These are phyloP conservation scores for Colletotrichum lindemuthianum DNA, from an alignment of 2,329 filamentous ascomycete genomes.

Conservation along the genomic window DNA sequence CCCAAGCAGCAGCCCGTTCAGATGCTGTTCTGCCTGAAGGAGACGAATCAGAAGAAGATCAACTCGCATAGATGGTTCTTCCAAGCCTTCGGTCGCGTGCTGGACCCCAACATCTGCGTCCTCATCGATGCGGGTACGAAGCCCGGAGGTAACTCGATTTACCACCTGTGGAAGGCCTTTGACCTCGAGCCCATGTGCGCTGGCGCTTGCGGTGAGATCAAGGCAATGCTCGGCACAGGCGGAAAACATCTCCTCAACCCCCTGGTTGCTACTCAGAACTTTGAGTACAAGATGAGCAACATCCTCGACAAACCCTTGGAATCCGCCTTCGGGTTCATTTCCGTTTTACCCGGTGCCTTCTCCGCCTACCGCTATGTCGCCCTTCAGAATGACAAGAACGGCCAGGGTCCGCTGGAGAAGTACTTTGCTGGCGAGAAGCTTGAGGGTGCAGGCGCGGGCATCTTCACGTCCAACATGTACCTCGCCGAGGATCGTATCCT, in stretches of 20 bases:
- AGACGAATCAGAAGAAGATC: constrained; percentile 99
- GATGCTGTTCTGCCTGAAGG: constrained; percentile 97
- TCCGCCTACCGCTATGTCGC: constrained; percentile 97
- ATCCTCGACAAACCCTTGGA: constrained; percentile 98
- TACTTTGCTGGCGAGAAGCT: constrained; percentile 98
- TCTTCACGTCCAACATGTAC: constrained; percentile 99
- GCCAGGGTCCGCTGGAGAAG: constrained; percentile 90
- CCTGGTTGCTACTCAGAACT: constrained; percentile 95
- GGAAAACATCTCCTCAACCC: constrained; percentile 93
- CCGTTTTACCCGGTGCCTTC: constrained; percentile 94
- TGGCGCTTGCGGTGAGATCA: constrained; percentile 98
- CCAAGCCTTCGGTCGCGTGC: constrained; percentile 89
- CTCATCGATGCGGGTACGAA: constrained; percentile 96
- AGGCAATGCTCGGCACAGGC: constrained; percentile 88
- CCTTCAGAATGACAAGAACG: constrained; percentile 95
- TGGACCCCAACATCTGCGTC: constrained; percentile 97
- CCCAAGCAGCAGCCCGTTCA: constrained; percentile 91
- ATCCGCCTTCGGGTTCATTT: constrained; percentile 97
- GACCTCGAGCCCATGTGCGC: constrained; percentile 98
- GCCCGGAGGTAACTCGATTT: constrained; percentile 93
- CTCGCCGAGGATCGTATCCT: constrained; percentile 98
- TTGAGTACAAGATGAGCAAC: constrained; percentile 99
- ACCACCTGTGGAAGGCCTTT: constrained; percentile 98
- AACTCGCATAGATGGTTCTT: constrained; percentile 99
- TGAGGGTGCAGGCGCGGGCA: constrained; percentile 88